A percentile compares a stretch with the other conserved stretches of the same genome.
phyloP scores from a whole-genome alignment of 257 asterid genomes.

The Solanum dulcamara region DNA sequence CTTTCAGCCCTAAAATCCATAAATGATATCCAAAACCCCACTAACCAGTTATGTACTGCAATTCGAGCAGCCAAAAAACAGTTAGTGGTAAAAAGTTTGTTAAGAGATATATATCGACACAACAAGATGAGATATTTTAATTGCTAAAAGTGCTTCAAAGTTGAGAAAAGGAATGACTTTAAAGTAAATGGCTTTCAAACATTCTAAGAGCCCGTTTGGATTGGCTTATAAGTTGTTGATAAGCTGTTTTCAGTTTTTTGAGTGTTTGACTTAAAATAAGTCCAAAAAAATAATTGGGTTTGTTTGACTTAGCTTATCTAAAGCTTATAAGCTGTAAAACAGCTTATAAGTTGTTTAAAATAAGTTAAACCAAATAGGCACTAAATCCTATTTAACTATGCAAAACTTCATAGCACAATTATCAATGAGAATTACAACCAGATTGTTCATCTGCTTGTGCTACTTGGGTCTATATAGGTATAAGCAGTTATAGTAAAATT shows the following conservation, averaged over 20 bases:
- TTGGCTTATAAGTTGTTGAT: too few species aligned
- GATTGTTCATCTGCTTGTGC: background rate
- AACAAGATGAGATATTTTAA: background rate
- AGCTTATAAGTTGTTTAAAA: too few species aligned
- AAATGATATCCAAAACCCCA: background rate
- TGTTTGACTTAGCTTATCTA: too few species aligned
- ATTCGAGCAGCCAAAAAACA: background rate
- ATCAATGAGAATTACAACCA: background rate
- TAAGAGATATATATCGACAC: background rate
- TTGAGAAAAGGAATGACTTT: background rate
- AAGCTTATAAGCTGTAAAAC: too few species aligned
- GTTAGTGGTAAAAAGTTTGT: background rate
- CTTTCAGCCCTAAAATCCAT: background rate
- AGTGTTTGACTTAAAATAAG: too few species aligned
- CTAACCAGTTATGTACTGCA: background rate
- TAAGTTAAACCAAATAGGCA: too few species aligned
- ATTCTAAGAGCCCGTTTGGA: too few species aligned
- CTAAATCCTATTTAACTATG: background rate
- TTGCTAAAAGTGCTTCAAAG: background rate
- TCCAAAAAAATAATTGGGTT: too few species aligned
- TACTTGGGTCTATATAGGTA: background rate
- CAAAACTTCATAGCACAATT: background rate
- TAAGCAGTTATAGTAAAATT: background rate
- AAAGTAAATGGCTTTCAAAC: background rate
- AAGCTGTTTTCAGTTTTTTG: too few species aligned